Percentiles rank a stretch among this genome's conserved stretches.
Evolutionary conservation across 2,329 filamentous ascomycete species (phyloP).

Genomic region (Cladosporium halotolerans): DNA sequence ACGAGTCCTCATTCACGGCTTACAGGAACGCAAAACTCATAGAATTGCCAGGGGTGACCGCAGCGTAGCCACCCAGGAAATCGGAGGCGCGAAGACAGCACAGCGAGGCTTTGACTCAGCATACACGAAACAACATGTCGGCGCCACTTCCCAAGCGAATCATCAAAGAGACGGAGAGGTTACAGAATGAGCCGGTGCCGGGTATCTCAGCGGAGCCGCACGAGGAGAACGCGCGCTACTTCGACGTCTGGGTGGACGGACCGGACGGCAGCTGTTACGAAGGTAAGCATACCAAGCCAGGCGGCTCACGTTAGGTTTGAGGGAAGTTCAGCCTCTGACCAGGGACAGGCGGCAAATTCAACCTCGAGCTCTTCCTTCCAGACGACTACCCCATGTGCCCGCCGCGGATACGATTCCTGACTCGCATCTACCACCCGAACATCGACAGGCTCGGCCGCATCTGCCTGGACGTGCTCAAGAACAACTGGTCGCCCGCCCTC

Average conservation of each 20-base stretch:
- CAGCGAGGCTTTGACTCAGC: slow-evolving; percentile 4
- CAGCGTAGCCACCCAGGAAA: too few species aligned
- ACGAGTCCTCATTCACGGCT: too few species aligned
- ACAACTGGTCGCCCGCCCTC: slow-evolving; percentile 97
- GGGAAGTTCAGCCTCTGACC: not conserved
- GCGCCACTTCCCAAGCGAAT: slow-evolving; percentile 79
- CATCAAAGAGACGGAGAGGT: slow-evolving; percentile 94
- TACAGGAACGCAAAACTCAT: too few species aligned
- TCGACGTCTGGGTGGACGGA: slow-evolving; percentile 94
- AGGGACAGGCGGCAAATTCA: slow-evolving; percentile 70
- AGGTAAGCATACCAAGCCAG: slow-evolving; percentile 48
- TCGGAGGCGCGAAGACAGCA: not conserved
- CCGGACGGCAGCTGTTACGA: slow-evolving; percentile 91
- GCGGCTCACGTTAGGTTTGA: not conserved
- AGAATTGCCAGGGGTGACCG: too few species aligned
- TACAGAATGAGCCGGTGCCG: slow-evolving; percentile 93
- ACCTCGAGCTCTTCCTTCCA: slow-evolving; percentile 92
- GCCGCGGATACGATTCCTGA: slow-evolving; percentile 95
- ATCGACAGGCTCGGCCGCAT: slow-evolving; percentile 97
- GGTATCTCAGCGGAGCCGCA: slow-evolving; percentile 94
- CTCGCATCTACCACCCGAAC: slow-evolving; percentile 98
- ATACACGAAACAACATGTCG: slow-evolving; percentile 46
- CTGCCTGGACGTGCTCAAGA: slow-evolving; percentile 94
- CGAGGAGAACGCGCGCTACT: slow-evolving; percentile 95
- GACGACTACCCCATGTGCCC: slow-evolving; percentile 99